Conservation (phyloP, 108 stramenopile genomes). For the Pseudonitzschia pungens region DNA sequence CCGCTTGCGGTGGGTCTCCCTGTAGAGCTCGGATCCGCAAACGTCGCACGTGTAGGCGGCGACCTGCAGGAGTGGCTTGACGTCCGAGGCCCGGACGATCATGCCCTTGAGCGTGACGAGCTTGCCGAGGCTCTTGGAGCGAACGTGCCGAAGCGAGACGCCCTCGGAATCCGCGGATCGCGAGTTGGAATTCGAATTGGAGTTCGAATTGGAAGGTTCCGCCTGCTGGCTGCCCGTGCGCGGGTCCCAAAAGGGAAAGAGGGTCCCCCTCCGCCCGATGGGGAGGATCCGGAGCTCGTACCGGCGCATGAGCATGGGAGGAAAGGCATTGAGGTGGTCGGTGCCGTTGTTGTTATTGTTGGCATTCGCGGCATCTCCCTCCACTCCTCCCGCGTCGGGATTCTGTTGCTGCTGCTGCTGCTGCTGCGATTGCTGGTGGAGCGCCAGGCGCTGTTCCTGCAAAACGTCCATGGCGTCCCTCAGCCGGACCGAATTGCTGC, state of each 20-base stretch:
- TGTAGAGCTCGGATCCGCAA: conserved; percentile 95
- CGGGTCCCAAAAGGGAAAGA: conserved; percentile 66
- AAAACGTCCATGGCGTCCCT: conserved; percentile 81
- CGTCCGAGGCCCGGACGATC: conserved; percentile 93
- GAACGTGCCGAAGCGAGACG: conserved; percentile 77
- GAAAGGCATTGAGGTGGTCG: conserved; percentile 65
- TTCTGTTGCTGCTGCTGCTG: conserved; percentile 34
- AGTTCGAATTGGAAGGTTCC: too few species aligned
- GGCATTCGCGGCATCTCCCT: conserved; percentile 38
- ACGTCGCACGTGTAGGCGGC: conserved; percentile 98
- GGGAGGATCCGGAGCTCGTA: conserved; percentile 84
- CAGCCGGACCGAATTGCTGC: conserved; percentile 1
- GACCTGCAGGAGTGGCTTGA: conserved; percentile 93
- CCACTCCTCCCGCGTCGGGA: conserved; percentile 52
- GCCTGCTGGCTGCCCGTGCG: too few species aligned
- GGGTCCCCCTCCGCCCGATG: conserved; percentile 51
- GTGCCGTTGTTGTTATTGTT: conserved; percentile 22
- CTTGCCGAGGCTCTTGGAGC: conserved; percentile 83
- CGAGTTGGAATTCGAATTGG: background rate
- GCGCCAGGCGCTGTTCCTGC: conserved; percentile 70
- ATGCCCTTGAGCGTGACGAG: conserved; percentile 91
- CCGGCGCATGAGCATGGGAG: conserved; percentile 75
- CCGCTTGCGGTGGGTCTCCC: conserved; percentile 72
- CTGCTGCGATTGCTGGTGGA: conserved; percentile 50
- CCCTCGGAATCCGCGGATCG: conserved; percentile 9